Base-by-base conservation (phyloP, 2,329 filamentous ascomycete genomes). In the Beauveria asiatica region DNA sequence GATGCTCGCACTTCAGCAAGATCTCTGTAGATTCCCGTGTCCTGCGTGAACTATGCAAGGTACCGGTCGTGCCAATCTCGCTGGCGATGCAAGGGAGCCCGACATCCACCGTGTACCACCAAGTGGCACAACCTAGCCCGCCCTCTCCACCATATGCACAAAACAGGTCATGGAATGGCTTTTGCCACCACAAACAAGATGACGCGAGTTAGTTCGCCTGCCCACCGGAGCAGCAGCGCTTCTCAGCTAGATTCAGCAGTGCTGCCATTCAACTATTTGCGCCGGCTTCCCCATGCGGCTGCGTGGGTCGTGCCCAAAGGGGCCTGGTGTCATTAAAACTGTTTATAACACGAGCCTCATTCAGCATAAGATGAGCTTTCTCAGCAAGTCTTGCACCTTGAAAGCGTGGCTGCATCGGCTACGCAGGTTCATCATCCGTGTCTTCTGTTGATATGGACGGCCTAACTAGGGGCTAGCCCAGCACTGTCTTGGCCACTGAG, bases 21-120 rank as follows among this genome's bases (percentile, higher is more conserved):
- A 59, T 59, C 39, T 59, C 57, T 59, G 53, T 48, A 51, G 27
- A 13, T 51, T 13, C 41, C 48, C 44, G 33, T 25, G 21, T 52
- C 48, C 48, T 59, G 37, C 48, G 46, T 50, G 52, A 60, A 55
- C 33, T 60, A 60, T 60, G 51, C 58, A 56, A 55, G 58, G 51
- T 49, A 42, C 58, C 5, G 44, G 17, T 17, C 51, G 10, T 23
- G 30, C 21, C 21, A 60, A 56, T 55, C 30, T 60, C 51, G 25
- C 25, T n/a, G 39, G 45, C 55, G 46, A 60, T 33, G 58, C 58
- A 55, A 60, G 58, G 58, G 58, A 56, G 58, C 10, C 51, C 19
- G 19, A 37, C 39, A 30, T 16, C 49, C 55, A 50, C 55, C 13
- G n/a, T n/a, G 9, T n/a, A 48, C n/a, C 46, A 23, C n/a, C 13